These are phyloP conservation scores for Spirogloea muscicola DNA, from an alignment of 139 green algal genomes.

Conservation along the genomic window DNA sequence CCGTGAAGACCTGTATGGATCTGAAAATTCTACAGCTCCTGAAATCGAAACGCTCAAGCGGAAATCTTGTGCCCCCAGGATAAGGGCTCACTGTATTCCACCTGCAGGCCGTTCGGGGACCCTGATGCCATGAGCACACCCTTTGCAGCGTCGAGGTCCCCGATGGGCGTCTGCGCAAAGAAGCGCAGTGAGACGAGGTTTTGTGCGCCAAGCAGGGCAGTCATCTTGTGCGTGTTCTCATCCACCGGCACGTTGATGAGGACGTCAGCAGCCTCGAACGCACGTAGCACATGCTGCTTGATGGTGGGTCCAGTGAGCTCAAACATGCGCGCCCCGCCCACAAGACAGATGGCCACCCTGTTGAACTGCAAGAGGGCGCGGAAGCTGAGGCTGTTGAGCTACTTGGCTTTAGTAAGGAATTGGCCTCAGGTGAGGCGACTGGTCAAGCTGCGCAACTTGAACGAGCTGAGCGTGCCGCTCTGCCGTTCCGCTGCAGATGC, in stretches of 20 bases:
- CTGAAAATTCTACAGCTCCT: too few species aligned
- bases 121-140: not conserved
- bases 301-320: conserved; percentile 36
- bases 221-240: conserved; percentile 30
- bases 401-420: too few species aligned
- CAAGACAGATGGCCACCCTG: conserved; percentile 33
- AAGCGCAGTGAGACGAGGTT: conserved; percentile 7
- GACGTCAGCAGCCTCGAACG: conserved; percentile 16
- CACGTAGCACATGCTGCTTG: conserved; percentile 20
- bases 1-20: too few species aligned
- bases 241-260: conserved; percentile 33
- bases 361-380: not conserved
- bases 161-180: conserved; percentile 14
- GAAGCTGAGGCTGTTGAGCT: too few species aligned
- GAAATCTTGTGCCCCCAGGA: too few species aligned
- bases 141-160: not conserved
- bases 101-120: conserved; percentile 21
- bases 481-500: too few species aligned
- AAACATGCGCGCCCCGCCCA: conserved; percentile 28
- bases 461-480: too few species aligned
- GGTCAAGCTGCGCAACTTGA: too few species aligned
- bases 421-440: too few species aligned
- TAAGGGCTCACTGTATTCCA: too few species aligned
- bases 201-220: not conserved
- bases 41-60: too few species aligned